Percentiles rank a stretch among this genome's conserved stretches.
Evolutionary conservation across 306 rosid species (phyloP).

Genomic region (Cicer bijugum): DNA sequence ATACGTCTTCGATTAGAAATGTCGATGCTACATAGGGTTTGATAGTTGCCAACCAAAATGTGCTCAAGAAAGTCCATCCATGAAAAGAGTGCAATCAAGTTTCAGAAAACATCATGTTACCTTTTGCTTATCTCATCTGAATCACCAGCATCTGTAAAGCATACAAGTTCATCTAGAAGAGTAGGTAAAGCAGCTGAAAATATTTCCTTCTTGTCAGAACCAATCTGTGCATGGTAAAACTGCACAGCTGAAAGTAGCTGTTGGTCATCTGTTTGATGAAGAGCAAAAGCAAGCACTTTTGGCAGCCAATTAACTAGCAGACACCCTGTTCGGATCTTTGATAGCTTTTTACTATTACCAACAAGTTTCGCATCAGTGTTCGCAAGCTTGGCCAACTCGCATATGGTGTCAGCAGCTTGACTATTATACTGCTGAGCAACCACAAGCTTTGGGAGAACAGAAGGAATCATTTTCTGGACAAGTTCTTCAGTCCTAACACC

Average conservation of each 20-base stretch:
- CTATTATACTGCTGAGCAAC: conserved; percentile 72
- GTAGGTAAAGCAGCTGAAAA: conserved; percentile 86
- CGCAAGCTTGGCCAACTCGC: conserved; percentile 76
- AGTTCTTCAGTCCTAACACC: conserved; percentile 78
- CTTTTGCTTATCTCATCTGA: conserved; percentile 76
- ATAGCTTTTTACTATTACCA: too few relatives aligned
- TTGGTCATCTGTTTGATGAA: conserved; percentile 70
- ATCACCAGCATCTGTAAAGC: conserved; percentile 79
- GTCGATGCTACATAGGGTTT: background rate
- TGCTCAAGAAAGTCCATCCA: conserved; percentile 15
- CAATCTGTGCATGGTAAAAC: conserved; percentile 76
- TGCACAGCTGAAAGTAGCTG: conserved; percentile 70
- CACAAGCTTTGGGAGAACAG: conserved; percentile 91
- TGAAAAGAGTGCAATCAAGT: conserved; percentile 34
- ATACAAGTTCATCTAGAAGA: conserved; percentile 85
- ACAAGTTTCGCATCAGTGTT: conserved; percentile 59
- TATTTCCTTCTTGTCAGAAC: conserved; percentile 78
- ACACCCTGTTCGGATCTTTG: conserved; percentile 19
- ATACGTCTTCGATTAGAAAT: too few relatives aligned
- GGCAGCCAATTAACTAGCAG: conserved; percentile 77
- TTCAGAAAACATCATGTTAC: conserved; percentile 53
- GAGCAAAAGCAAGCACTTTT: conserved; percentile 94
- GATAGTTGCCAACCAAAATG: conserved; percentile 19
- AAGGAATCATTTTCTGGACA: conserved; percentile 81
- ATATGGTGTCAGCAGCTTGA: conserved; percentile 72